Evolutionary conservation across 1,139 yeast genomes (phyloP).

Genomic region (Schizosaccharomyces versatilis): DNA sequence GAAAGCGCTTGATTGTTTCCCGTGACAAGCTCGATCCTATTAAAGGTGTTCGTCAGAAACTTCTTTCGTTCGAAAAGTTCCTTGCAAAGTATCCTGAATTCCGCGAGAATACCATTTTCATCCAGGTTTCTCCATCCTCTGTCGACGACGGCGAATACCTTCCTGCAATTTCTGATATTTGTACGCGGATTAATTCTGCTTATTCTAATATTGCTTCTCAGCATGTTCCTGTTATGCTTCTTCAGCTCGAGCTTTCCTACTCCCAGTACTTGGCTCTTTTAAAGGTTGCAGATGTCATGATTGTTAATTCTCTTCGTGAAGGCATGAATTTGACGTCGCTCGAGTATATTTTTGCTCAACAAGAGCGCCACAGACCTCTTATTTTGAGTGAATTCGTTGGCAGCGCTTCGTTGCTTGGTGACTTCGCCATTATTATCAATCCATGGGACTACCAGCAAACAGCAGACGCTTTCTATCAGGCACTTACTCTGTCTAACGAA

Average conservation of each 20-base stretch:
- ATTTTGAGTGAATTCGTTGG: conserved; percentile 86
- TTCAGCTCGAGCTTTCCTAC: conserved; percentile 74
- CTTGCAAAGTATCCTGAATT: conserved; percentile 48
- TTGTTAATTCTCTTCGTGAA: conserved; percentile 80
- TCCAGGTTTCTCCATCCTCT: conserved; percentile 56
- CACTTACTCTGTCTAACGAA: conserved; percentile 38
- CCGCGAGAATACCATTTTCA: conserved; percentile 46
- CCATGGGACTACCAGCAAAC: conserved; percentile 72
- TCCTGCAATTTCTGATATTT: conserved; percentile 51
- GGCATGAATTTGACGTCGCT: conserved; percentile 94
- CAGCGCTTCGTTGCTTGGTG: conserved; percentile 53
- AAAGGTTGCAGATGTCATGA: conserved; percentile 67
- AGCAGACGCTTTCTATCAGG: conserved; percentile 36
- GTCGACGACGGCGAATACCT: conserved; percentile 29
- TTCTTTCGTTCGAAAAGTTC: conserved; percentile 68
- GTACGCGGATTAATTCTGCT: conserved; percentile 62
- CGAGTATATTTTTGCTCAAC: conserved; percentile 64
- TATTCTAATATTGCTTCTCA: conserved; percentile 51
- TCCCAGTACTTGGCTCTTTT: conserved; percentile 73
- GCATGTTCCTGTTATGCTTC: conserved; percentile 56
- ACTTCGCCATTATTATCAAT: conserved; percentile 59
- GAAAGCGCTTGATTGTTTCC: conserved; percentile 51
- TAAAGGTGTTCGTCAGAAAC: conserved; percentile 72
- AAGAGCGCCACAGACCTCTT: conserved; percentile 44
- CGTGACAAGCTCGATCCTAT: conserved; percentile 75